Evolutionary conservation across 352 stramenopile species (phyloP), one percentile per base, ranked within the genome.

Genomic region (Aphanomyces astaci): DNA sequence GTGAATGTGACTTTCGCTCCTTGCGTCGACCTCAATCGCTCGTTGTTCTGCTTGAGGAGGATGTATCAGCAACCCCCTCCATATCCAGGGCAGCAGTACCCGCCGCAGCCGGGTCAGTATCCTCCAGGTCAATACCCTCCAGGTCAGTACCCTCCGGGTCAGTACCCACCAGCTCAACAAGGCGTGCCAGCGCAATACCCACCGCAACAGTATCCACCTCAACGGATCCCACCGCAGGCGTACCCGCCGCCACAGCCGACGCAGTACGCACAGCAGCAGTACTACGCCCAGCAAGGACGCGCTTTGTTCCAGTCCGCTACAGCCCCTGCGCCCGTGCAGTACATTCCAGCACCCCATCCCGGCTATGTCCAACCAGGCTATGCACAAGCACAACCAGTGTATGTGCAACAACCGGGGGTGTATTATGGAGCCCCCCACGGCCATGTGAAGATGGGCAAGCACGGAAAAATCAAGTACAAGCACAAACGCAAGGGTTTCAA

Each of bases 401-500:
- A 68, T 60, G 62, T 68, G 17, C 28, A 45, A 36, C 62, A 68
- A 28, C 62, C 62, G 11, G 62, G 62, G n/a, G 51, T 68, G 10
- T 27, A 54, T 45, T 56, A 67, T 25, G 56, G 56, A 17, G 36
- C 36, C 7, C 36, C 36, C 7, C 48, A 55, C 0, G 60, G 60
- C 27, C 60, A 67, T 39, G 22, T 55, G 48, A 55, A 55, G 22
- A n/a, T 55, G 10, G 48, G 27, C 48, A 59, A 33, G 17, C 24
- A 59, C n/a, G 51, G 17, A 15, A 19, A 30, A 9, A 2, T 30
- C 17, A 59, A 68, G 40, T 19, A 59, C 39, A 59, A 68, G 39
- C 5, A 68, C 62, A 68, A 68, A 45, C 28, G 59, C 62, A 68
- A 68, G 43, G 62, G 62, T 7, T 68, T 60, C 62, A 68, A 68